phyloP scores from a whole-genome alignment of 768 basidiomycete genomes.

The Lactarius pseudohatsudake region DNA sequence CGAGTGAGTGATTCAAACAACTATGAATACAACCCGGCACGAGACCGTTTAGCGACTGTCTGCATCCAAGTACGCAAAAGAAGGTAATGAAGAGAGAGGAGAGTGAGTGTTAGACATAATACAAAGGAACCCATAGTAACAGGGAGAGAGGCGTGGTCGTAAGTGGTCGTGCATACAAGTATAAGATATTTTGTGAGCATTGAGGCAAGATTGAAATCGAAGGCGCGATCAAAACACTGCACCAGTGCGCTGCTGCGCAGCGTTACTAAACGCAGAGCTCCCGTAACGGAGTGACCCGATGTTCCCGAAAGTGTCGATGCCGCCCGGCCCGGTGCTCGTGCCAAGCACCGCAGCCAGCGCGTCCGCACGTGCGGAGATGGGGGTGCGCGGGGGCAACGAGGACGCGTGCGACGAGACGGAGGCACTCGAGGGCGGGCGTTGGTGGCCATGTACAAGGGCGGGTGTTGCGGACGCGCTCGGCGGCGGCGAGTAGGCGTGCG shows the following conservation, averaged over 20 bases:
- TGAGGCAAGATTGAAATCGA: too few species aligned
- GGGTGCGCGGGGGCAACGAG: conserved; percentile 26
- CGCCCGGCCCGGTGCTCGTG: conserved; percentile 18
- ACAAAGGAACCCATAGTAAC: background rate
- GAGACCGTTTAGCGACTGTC: background rate
- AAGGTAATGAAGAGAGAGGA: background rate
- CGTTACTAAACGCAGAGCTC: conserved; percentile 12
- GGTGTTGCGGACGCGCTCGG: conserved; percentile 24
- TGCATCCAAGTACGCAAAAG: background rate
- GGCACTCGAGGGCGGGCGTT: conserved; percentile 19
- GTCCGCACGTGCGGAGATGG: conserved; percentile 20
- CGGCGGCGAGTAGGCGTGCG: conserved; percentile 14
- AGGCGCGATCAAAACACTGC: background rate
- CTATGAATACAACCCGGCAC: background rate
- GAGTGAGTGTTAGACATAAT: background rate
- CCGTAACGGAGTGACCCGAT: conserved; percentile 27
- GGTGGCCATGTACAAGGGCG: conserved; percentile 22
- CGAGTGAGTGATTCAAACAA: background rate
- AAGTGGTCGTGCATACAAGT: background rate
- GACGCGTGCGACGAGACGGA: conserved; percentile 26
- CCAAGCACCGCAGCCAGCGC: conserved; percentile 16
- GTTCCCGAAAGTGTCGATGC: conserved; percentile 29
- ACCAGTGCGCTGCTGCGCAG: conserved; percentile 20
- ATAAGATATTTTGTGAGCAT: background rate
- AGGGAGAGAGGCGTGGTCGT: background rate